Base-by-base conservation (phyloP, 371 early-diverging fungal genomes). In the Rhizopus arrhizus region DNA sequence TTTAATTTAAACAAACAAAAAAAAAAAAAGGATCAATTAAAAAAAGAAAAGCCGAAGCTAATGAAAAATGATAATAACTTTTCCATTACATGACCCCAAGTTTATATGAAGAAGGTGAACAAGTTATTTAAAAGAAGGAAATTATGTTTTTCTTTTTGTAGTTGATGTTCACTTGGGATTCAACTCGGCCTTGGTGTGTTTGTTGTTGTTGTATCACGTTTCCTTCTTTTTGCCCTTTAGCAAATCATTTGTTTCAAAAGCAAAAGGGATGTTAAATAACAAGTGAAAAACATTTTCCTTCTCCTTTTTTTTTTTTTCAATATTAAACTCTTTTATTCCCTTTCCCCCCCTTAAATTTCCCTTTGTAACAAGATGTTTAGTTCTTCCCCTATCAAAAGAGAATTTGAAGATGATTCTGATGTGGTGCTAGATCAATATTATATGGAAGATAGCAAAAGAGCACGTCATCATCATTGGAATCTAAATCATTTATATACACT, bases 401-500 rank as follows among this genome's bases (percentile, higher is more conserved):
- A 40, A 40, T 40, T 40, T 7, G 40, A 40, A 40, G 40, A 40
- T 40, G 40, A 40, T 40, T 40, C 40, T 40, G 40, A 40, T 12
- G 12, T 40, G 40, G 0, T 40, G 40, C 40, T 12, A 40, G 12
- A 12, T 12, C 40, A 40, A 40, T 40, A 40, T 12, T 40, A 40
- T 40, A 22, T 22, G 22, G 22, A 22, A 22, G 22, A 22, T 22
- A 22, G 22, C 22, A 22, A 22, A 2, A 22, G 22, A 22, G 22
- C 22, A 22, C 22, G 22, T 40, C 56, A 59, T 15, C 68, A 56
- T 32, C 59, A 49, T 16, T 75, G 73, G 75, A 64, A 64, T 9
- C 47, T 70, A 15, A 72, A 75, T 45, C 56, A 68, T 54, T 52
- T 72, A 56, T 70, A 67, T 36, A 60, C 62, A n/a, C 66, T 68